Percentiles rank a stretch among this genome's conserved stretches.
These are phyloP conservation scores for Sporothrix pallida DNA, from an alignment of 2,329 filamentous ascomycete genomes.

Conservation along the genomic window DNA sequence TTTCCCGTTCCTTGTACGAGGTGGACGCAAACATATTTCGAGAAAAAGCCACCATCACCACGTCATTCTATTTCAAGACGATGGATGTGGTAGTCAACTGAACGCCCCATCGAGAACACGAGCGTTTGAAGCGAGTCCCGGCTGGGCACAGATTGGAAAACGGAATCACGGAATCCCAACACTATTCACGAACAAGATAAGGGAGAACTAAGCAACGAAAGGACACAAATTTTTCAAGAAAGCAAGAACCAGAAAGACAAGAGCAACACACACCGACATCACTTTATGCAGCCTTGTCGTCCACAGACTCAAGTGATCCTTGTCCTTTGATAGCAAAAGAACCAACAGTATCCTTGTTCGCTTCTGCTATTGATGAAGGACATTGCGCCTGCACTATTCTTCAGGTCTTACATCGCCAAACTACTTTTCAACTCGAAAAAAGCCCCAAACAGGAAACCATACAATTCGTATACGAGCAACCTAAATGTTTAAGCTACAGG, in stretches of 20 bases:
- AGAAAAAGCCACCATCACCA: not conserved
- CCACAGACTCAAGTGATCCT: not conserved
- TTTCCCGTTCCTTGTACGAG: not conserved
- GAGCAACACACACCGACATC: not conserved
- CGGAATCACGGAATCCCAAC: not conserved
- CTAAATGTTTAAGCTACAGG: too few relatives aligned
- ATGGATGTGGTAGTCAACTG: not conserved
- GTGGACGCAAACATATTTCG: not conserved
- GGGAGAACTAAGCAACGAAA: not conserved
- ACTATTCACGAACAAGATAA: not conserved
- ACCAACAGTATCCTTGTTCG: not conserved
- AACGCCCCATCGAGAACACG: not conserved
- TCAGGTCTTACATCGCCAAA: not conserved
- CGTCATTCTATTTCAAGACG: not conserved
- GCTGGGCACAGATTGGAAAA: not conserved
- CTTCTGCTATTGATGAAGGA: not conserved
- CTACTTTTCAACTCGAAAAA: not conserved
- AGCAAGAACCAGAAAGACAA: not conserved
- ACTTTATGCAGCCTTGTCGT: not conserved
- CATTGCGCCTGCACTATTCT: too few relatives aligned
- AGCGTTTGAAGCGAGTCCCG: not conserved
- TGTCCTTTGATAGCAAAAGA: conserved; percentile 6
- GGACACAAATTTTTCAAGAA: not conserved
- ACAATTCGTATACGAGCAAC: too few relatives aligned
- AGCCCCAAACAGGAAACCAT: too few relatives aligned